phyloP scores from a whole-genome alignment of 1,139 yeast species.

The Taphrina confusa region DNA sequence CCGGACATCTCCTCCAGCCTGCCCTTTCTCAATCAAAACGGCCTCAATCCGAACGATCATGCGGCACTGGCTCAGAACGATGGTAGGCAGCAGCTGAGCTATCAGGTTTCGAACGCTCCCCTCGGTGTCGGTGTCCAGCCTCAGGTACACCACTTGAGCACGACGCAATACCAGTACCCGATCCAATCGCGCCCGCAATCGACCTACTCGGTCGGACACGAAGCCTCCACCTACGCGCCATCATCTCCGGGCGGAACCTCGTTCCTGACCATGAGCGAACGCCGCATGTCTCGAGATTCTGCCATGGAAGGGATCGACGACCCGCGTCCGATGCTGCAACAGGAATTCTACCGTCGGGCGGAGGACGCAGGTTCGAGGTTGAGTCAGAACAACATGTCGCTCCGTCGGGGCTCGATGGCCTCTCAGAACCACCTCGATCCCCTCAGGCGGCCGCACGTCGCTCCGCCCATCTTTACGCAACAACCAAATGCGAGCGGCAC shows the following conservation, averaged over 20 bases:
- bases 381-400: slow-evolving; percentile 22
- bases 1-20: slow-evolving; percentile 18
- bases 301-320: slow-evolving; percentile 33
- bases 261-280: slow-evolving; percentile 33
- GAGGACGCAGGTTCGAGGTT: slow-evolving; percentile 28
- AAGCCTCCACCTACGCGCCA: slow-evolving; percentile 28
- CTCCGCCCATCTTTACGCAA: slow-evolving; percentile 33
- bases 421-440: slow-evolving; percentile 30
- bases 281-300: slow-evolving; percentile 32
- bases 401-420: slow-evolving; percentile 29
- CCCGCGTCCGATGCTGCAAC: slow-evolving; percentile 20
- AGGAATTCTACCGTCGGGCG: slow-evolving; percentile 20
- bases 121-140: slow-evolving; percentile 12
- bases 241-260: slow-evolving; percentile 31
- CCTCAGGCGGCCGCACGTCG: slow-evolving; percentile 30
- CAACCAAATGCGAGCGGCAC: slow-evolving; percentile 8
- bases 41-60: not conserved
- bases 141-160: slow-evolving; percentile 7
- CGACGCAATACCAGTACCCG: slow-evolving; percentile 17
- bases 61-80: not conserved
- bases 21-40: slow-evolving; percentile 22
- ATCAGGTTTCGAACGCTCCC: slow-evolving; percentile 21
- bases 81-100: slow-evolving; percentile 6
- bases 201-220: slow-evolving; percentile 19
- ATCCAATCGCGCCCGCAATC: slow-evolving; percentile 32